These are phyloP conservation scores for Lizonia empirigonia DNA, from an alignment of 2,329 filamentous ascomycete genomes.

Conservation along the genomic window DNA sequence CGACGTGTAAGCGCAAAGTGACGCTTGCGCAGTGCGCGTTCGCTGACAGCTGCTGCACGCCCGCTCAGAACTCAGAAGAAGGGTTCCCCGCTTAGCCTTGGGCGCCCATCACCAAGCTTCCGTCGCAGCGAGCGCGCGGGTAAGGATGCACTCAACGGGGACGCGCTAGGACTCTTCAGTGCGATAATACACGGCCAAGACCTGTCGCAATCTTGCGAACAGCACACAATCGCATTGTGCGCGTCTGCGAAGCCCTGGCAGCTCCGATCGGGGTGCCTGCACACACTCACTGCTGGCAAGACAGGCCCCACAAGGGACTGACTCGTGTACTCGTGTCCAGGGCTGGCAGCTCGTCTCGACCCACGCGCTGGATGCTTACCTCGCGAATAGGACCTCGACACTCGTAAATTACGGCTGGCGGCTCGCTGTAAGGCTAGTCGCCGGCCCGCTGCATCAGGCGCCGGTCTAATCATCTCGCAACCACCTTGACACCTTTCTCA, in stretches of 20 bases:
- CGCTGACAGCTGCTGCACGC: slow-evolving; percentile 16
- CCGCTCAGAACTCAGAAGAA: slow-evolving; percentile 5
- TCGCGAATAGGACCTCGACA: neutral
- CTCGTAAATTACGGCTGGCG: slow-evolving; percentile 5
- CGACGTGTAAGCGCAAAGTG: slow-evolving; percentile 7
- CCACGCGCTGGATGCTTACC: neutral
- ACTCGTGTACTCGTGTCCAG: too few species aligned
- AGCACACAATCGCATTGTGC: neutral
- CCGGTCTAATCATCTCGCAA: slow-evolving; percentile 14
- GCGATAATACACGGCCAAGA: slow-evolving; percentile 15
- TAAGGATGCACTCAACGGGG: slow-evolving; percentile 1
- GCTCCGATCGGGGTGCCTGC: neutral
- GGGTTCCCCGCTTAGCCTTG: slow-evolving; percentile 20
- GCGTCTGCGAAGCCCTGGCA: neutral
- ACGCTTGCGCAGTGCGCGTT: slow-evolving; percentile 16
- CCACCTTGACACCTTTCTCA: slow-evolving; percentile 36
- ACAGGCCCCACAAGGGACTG: neutral
- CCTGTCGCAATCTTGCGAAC: slow-evolving; percentile 1
- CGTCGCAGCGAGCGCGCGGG: neutral
- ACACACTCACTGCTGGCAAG: neutral
- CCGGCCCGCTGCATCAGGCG: slow-evolving; percentile 17
- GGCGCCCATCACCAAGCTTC: slow-evolving; percentile 12
- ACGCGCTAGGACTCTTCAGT: slow-evolving; percentile 16
- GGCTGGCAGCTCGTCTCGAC: neutral
- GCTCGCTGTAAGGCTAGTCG: slow-evolving; percentile 16